Evolutionary conservation across 176 grass and related monocot genomes (phyloP).

Genomic region (Panicum miliaceum): DNA sequence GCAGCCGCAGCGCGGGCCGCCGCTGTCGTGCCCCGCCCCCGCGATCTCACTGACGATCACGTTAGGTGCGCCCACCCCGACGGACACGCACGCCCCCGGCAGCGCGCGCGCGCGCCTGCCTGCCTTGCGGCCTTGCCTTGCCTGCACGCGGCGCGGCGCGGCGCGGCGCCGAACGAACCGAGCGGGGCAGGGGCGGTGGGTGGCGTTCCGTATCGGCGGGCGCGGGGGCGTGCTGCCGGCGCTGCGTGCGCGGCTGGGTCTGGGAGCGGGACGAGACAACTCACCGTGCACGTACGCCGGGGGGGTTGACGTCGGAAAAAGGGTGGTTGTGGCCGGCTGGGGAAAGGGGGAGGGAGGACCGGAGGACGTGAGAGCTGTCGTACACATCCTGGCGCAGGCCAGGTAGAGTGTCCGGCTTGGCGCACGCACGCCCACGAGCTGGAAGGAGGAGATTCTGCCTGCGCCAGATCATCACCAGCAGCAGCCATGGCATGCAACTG

Average conservation of each 20-base stretch:
- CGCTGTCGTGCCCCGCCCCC: neutral
- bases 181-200: neutral
- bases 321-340: neutral
- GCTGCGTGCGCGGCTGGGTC: neutral
- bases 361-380: slow-evolving; percentile 12
- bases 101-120: neutral
- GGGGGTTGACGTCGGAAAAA: neutral
- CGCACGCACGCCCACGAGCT: slow-evolving; percentile 23
- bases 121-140: no score
- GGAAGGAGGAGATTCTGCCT: slow-evolving; percentile 4
- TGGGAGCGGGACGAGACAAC: neutral
- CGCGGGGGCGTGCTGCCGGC: neutral
- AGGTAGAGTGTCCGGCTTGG: slow-evolving; percentile 15
- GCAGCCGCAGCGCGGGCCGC: neutral
- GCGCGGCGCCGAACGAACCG: neutral
- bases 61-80: slow-evolving; percentile 35
- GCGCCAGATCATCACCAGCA: slow-evolving; percentile 12
- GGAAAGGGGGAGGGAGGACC: neutral
- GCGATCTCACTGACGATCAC: slow-evolving; percentile 4
- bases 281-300: neutral
- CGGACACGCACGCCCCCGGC: neutral
- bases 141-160: neutral
- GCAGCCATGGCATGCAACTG: neutral
- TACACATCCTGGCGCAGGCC: neutral
- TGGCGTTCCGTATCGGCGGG: neutral